phyloP scores from a whole-genome alignment of 1,284 basidiomycete species.

The Rhodotorula sp. region DNA sequence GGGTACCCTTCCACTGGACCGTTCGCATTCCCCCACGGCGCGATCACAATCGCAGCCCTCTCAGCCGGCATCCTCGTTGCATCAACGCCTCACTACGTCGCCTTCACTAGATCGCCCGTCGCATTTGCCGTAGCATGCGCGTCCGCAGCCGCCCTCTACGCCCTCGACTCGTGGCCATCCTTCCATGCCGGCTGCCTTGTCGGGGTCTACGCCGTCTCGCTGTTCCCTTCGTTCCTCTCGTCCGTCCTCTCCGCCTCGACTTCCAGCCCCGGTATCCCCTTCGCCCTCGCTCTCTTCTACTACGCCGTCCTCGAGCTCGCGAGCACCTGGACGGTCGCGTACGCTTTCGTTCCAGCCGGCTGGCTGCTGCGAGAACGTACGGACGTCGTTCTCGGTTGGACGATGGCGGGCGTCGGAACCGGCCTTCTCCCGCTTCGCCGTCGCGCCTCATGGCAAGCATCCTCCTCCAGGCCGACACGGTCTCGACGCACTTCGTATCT shows the following conservation, averaged over 20 bases:
- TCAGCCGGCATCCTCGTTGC: constrained; percentile 55
- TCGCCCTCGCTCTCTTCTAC: constrained; percentile 62
- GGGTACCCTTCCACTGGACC: constrained; percentile 79
- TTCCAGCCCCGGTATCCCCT: constrained; percentile 51
- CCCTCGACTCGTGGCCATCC: constrained; percentile 67
- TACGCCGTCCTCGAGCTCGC: constrained; percentile 67
- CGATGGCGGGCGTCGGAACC: constrained; percentile 49
- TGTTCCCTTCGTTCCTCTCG: constrained; percentile 61
- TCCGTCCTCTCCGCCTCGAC: constrained; percentile 41
- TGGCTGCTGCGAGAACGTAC: constrained; percentile 75
- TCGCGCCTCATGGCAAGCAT: background rate
- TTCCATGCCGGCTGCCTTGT: constrained; percentile 70
- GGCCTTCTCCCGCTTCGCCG: constrained; percentile 45
- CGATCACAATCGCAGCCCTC: constrained; percentile 67
- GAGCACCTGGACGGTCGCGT: constrained; percentile 81
- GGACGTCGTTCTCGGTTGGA: constrained; percentile 56
- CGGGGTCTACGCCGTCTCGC: constrained; percentile 66
- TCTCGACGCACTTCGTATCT: background rate
- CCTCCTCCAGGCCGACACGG: background rate
- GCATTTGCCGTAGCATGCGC: constrained; percentile 59
- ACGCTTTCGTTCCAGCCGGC: constrained; percentile 84
- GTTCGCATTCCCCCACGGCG: constrained; percentile 67
- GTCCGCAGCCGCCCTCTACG: constrained; percentile 59
- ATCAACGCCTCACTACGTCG: background rate
- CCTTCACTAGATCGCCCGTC: constrained; percentile 47